Conservation (phyloP, 2,329 filamentous ascomycete genomes). For the Westerdykella sp. region DNA sequence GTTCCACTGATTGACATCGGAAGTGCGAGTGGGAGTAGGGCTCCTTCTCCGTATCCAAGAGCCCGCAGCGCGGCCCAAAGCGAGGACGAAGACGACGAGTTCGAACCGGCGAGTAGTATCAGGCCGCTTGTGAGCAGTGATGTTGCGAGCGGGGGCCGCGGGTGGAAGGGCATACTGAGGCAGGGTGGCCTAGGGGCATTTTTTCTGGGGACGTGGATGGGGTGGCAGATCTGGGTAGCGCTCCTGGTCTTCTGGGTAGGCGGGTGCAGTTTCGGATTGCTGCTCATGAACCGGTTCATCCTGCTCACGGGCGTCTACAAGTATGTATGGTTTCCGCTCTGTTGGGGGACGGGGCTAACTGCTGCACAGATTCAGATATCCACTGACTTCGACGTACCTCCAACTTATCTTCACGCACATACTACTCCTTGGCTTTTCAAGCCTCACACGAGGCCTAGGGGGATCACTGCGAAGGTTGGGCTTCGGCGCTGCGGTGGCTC, state of each 20-base stretch:
- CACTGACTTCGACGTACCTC: conserved; percentile 46
- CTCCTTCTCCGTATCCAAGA: conserved; percentile 42
- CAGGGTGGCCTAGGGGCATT: conserved; percentile 45
- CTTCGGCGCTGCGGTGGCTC: conserved; percentile 42
- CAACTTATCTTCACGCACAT: conserved; percentile 48
- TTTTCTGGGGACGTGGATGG: conserved; percentile 43
- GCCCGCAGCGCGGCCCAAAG: conserved; percentile 39
- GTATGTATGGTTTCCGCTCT: conserved; percentile 12
- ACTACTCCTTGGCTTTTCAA: conserved; percentile 44
- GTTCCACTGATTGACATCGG: conserved; percentile 43
- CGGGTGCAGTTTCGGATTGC: conserved; percentile 43
- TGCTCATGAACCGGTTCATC: conserved; percentile 49
- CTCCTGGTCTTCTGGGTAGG: conserved; percentile 45
- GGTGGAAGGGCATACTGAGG: conserved; percentile 31
- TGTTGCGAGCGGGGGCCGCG: conserved; percentile 20
- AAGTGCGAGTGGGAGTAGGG: conserved; percentile 33
- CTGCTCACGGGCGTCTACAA: conserved; percentile 46
- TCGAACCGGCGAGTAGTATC: conserved; percentile 33
- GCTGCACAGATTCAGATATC: conserved; percentile 45
- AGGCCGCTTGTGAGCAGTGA: conserved; percentile 34
- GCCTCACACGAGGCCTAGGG: conserved; percentile 43
- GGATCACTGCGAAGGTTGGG: conserved; percentile 39
- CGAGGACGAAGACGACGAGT: conserved; percentile 45
- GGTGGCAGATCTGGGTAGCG: conserved; percentile 46
- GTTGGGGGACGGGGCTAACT: conserved; percentile 11